A percentile compares a stretch with the other conserved stretches of the same genome.
Conservation (phyloP, 2,329 filamentous ascomycete genomes). For the Colletotrichum lentis region DNA sequence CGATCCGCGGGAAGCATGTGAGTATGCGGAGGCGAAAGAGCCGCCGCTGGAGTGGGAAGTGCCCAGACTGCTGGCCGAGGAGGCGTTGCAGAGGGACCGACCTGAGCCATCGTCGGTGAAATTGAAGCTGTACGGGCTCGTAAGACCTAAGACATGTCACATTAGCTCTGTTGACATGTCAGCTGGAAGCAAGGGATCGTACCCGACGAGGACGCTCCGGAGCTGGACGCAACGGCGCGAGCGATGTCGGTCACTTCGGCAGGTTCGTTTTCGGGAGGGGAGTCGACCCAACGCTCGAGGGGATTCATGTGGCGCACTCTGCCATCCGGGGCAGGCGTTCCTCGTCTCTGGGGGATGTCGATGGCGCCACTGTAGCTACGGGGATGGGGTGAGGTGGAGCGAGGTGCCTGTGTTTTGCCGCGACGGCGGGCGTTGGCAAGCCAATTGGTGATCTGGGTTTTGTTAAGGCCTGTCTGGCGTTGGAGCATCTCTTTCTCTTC, state of each 20-base stretch:
- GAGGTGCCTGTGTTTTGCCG: slow-evolving; percentile 76
- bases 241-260: slow-evolving; percentile 67
- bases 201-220: slow-evolving; percentile 54
- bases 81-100: slow-evolving; percentile 65
- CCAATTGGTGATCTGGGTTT: slow-evolving; percentile 90
- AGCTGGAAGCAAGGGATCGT: not conserved
- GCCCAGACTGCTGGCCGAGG: slow-evolving; percentile 67
- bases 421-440: slow-evolving; percentile 87
- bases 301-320: slow-evolving; percentile 58
- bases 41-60: slow-evolving; percentile 68
- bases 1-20: slow-evolving; percentile 65
- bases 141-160: slow-evolving; percentile 50
- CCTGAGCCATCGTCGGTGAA: slow-evolving; percentile 69
- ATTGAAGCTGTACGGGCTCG: slow-evolving; percentile 65
- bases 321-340: slow-evolving; percentile 61
- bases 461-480: slow-evolving; percentile 79
- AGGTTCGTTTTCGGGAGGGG: slow-evolving; percentile 67
- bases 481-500: slow-evolving; percentile 85
- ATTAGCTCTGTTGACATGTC: slow-evolving; percentile 2
- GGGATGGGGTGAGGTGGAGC: slow-evolving; percentile 74
- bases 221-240: slow-evolving; percentile 63
- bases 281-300: slow-evolving; percentile 66
- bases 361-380: slow-evolving; percentile 70
- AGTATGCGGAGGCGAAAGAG: slow-evolving; percentile 67
- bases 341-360: slow-evolving; percentile 73